Percentiles rank a stretch among this genome's conserved stretches.
These are phyloP conservation scores for Ophiostoma ulmi DNA, from an alignment of 2,329 filamentous ascomycete species.

Conservation along the genomic window DNA sequence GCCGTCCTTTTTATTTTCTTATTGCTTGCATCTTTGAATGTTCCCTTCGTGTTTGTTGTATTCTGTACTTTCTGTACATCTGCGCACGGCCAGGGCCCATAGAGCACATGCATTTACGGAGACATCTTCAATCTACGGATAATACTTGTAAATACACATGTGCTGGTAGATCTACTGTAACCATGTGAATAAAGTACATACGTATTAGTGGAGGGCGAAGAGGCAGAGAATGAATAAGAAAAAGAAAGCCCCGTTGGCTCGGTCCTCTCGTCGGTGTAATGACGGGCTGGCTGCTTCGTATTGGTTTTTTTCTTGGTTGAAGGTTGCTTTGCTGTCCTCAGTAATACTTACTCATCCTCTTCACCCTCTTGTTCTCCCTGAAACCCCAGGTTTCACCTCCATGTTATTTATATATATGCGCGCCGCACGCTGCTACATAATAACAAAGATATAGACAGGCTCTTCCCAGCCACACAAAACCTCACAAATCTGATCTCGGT, in stretches of 20 bases:
- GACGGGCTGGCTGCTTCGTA: neutral
- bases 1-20: neutral
- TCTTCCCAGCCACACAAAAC: neutral
- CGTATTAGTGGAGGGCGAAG: neutral
- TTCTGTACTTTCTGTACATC: neutral
- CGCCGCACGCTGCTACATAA: neutral
- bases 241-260: neutral
- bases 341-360: neutral
- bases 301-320: no score
- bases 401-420: slow-evolving; percentile 1
- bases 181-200: neutral
- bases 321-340: neutral
- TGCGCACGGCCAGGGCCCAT: neutral
- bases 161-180: neutral
- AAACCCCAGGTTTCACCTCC: slow-evolving; percentile 7
- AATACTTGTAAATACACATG: neutral
- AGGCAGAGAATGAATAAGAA: neutral
- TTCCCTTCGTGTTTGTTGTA: neutral
- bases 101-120: neutral
- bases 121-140: neutral
- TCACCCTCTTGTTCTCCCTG: neutral
- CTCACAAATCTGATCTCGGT: neutral
- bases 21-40: neutral
- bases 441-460: neutral
- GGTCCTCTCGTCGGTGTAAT: neutral